A percentile compares a stretch with the other conserved stretches of the same genome.
Conservation (phyloP, 2,329 filamentous ascomycete species). For the Elsinoe australis region DNA sequence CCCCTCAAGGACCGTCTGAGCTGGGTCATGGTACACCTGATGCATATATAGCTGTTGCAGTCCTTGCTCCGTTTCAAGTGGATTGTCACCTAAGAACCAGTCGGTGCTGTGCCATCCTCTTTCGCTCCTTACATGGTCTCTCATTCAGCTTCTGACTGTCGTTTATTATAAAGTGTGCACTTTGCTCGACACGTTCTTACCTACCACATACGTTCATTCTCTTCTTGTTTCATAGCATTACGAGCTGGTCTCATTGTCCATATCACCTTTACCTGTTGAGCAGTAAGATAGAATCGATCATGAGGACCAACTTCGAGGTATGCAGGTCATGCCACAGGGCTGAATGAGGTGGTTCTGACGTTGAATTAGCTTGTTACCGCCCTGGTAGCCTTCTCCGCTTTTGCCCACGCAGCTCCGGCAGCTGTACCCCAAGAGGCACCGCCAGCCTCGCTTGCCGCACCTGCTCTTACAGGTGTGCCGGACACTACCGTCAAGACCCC, state of each 20-base stretch:
- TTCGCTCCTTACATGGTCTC: background rate
- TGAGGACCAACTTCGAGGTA: background rate
- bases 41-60: no score
- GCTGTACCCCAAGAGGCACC: background rate
- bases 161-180: slow-evolving; percentile 4
- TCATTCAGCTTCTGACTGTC: background rate
- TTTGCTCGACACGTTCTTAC: no score
- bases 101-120: background rate
- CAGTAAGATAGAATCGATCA: background rate
- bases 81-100: background rate
- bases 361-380: background rate
- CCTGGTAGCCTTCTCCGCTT: slow-evolving; percentile 1
- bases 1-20: no score
- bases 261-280: background rate
- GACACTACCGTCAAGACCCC: background rate
- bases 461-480: background rate
- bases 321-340: background rate
- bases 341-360: background rate
- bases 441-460: background rate
- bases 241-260: slow-evolving; percentile 8
- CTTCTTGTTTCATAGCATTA: background rate
- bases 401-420: background rate
- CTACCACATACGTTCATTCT: no score
- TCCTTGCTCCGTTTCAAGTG: slow-evolving; percentile 1
- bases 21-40: no score